A percentile compares a stretch with the other conserved stretches of the same genome.
These are phyloP conservation scores for Helicostylum pulchrum DNA, from an alignment of 192 early-diverging fungal genomes.

Conservation along the genomic window DNA sequence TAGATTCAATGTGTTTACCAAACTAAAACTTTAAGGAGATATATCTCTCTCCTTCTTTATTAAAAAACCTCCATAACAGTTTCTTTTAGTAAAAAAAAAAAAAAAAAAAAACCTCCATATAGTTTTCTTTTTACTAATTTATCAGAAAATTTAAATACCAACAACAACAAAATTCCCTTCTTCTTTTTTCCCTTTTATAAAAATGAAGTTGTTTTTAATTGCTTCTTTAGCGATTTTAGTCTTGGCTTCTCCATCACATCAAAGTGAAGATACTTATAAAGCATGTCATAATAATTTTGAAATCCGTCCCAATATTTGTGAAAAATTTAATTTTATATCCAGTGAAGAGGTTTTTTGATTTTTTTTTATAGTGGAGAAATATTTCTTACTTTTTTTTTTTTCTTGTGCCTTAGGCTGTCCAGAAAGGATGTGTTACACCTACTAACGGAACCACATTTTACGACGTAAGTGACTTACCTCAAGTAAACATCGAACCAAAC, in stretches of 20 bases:
- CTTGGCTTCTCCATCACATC: neutral
- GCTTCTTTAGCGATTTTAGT: slow-evolving; percentile 4
- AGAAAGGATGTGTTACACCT: slow-evolving; percentile 7
- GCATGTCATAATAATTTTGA: slow-evolving; percentile 7
- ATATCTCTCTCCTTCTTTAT: neutral
- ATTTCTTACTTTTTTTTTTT: neutral
- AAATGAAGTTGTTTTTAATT: slow-evolving; percentile 1
- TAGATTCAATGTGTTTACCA: too few species aligned
- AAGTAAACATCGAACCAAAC: slow-evolving; percentile 7
- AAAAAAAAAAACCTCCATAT: neutral
- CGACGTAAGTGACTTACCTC: slow-evolving; percentile 20
- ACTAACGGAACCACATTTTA: slow-evolving; percentile 23
- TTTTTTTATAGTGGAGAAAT: neutral
- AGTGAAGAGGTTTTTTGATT: slow-evolving; percentile 3
- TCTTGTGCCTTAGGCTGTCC: neutral
- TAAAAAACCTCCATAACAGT: too few species aligned
- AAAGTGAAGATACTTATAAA: neutral
- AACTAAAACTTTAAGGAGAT: slow-evolving; percentile 6
- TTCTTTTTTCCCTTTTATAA: neutral
- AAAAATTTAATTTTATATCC: slow-evolving; percentile 6
- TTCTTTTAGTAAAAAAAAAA: too few species aligned
- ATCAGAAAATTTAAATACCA: neutral
- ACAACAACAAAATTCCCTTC: neutral
- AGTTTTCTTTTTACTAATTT: too few species aligned
- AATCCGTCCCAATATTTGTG: neutral